Base-by-base conservation (phyloP, 208 protist genomes). In the Chromosphaera perkinsii region DNA sequence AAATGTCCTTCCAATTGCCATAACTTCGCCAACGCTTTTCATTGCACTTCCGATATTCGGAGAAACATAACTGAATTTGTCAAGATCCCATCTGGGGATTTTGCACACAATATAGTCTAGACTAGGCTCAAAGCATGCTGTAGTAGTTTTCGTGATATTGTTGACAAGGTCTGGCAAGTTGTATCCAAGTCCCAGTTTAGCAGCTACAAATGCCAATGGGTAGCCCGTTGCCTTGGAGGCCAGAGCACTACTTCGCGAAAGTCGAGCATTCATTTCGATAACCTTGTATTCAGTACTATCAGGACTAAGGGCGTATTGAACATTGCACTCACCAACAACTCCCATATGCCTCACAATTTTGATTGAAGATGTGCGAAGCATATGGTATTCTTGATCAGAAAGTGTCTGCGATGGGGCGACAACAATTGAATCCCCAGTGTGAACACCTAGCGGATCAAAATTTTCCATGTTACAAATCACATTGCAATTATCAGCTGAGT, bases 401-500 rank as follows among this genome's bases (percentile, higher is more conserved):
- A 96, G 80, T 22, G 92, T 96, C 82, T 96, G 91, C 20, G 91
- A 96, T 20, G 93, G 93, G 9, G 92, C 92, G 5, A 71, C 54
- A 47, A 96, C 93, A 79, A 97, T 96, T 26, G 89, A 94, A 55
- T 97, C 92, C 27, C 90, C 91, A 31, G 92, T 96, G 79, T 96
- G 92, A 69, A 95, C 86, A 51, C 92, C 92, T 78, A 93, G 88
- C 9, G 89, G 89, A 72, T 95, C 89, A 76, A 97, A 95, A 81
- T 97, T 97, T 82, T 97, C 92, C 93, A 97, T 97, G 83, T 97
- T 97, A 81, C 92, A 96, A 40, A 97, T 92, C 33, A 91, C 95
- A 66, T 96, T 94, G 82, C 93, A 97, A 80, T 97, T 97, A 80
- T 95, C 92, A 47, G 90, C 85, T 51, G 84, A 83, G 66, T 97